Conservation (phyloP, 768 basidiomycete genomes). For the Cyathus striatus region DNA sequence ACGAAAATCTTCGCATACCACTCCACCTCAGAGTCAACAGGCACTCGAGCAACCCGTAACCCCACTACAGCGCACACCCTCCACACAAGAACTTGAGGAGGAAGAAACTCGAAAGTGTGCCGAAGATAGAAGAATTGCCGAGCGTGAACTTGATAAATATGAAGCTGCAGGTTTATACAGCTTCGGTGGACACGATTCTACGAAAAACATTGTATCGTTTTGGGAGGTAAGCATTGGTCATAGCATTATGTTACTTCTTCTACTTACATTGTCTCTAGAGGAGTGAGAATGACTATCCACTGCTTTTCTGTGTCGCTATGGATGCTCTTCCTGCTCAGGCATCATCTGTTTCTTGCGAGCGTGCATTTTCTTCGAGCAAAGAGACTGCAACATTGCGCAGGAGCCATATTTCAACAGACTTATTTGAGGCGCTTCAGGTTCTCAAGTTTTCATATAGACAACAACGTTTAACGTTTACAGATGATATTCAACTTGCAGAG, state of each 20-base stretch:
- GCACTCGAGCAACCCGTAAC: too few species aligned
- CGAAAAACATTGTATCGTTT: neutral
- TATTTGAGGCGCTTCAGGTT: constrained; percentile 23
- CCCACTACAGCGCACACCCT: neutral
- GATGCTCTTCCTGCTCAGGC: constrained; percentile 22
- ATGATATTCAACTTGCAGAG: neutral
- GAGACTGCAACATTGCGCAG: constrained; percentile 17
- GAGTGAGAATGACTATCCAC: constrained; percentile 8
- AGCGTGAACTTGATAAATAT: neutral
- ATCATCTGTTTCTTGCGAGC: constrained; percentile 24
- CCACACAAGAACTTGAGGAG: neutral
- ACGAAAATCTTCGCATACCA: neutral
- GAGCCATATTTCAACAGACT: constrained; percentile 10
- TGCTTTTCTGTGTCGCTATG: constrained; percentile 14
- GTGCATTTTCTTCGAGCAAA: constrained; percentile 24
- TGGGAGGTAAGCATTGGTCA: neutral
- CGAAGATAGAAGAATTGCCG: neutral
- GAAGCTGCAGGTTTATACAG: neutral
- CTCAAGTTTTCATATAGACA: constrained; percentile 14
- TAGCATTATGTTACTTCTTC: neutral
- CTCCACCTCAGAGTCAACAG: neutral
- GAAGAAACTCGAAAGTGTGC: neutral
- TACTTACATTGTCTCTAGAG: neutral
- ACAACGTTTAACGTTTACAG: neutral
- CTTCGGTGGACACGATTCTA: neutral